Base-by-base conservation (phyloP, 345 rosid species). In the Crucihimalaya himalaica region DNA sequence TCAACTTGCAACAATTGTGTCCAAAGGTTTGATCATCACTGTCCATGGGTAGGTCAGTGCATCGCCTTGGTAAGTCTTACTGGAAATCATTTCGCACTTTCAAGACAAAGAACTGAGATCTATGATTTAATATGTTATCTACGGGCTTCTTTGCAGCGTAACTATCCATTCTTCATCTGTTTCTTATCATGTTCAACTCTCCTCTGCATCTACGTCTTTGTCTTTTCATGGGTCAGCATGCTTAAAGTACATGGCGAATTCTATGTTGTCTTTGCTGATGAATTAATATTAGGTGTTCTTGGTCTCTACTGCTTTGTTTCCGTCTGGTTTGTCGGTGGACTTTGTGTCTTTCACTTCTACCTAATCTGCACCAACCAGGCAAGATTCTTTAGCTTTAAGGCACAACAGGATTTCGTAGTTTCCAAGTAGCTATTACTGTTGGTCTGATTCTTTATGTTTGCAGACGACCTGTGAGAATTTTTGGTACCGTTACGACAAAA, bases 11-110 rank as follows among this genome's bases (percentile, higher is more conserved):
- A 94, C 79, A 94, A 94, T 59, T 94, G 98, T 71, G 91, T 89
- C 9, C 95, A 91, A 74, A 89, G 84, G 64, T 94, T 94, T 56
- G 99, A 91, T 83, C 99, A 95, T 59, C 99, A 95, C 65, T 95
- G 99, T 66, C 99, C 99, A 0, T 90, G 97, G 99, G 99, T 92
- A 0, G 97, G 99, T 46, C 99, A 95, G 63, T 95, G 99, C 60
- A 95, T 95, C 16, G 99, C 86, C 76, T 16, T 80, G 67, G 97
- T 95, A 83, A 81, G 97, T 45, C 29, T 57, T 57, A 14, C 20
- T 60, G 18, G 10, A 59, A 61, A n/a, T 14, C 25, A 2, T 5
- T 82, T 60, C 27, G 20, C 58, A 43, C 5, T 32, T 42, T 7
- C 42, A 14, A 29, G 37, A 19, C 14, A 68, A 16, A 21, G 1